Evolutionary conservation across 2,329 filamentous ascomycete species (phyloP).

Genomic region (Colletotrichum brevisporum): DNA sequence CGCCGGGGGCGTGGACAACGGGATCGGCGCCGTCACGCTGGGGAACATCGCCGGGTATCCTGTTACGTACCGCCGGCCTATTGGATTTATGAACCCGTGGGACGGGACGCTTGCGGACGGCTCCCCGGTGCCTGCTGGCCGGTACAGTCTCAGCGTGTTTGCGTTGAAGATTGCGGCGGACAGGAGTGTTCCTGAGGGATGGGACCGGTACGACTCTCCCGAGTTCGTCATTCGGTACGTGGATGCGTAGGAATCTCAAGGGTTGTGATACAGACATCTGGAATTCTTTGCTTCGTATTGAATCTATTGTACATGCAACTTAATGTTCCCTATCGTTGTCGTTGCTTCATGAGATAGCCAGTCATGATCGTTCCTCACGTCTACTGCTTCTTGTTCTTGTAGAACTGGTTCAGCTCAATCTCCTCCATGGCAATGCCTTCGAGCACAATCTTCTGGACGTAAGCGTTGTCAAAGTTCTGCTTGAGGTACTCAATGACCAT

Average conservation of each 20-base stretch:
- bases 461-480: constrained; percentile 31
- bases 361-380: background rate
- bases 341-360: background rate
- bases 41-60: constrained; percentile 32
- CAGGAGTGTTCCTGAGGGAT: constrained; percentile 30
- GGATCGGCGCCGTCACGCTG: constrained; percentile 20
- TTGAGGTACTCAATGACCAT: constrained; percentile 35
- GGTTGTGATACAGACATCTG: no score
- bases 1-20: constrained; percentile 19
- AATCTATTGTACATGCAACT: no score
- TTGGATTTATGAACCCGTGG: constrained; percentile 50
- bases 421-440: constrained; percentile 23
- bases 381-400: constrained; percentile 15
- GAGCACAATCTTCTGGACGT: constrained; percentile 28
- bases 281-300: no score
- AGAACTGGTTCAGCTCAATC: constrained; percentile 34
- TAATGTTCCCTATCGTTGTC: no score
- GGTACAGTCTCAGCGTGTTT: constrained; percentile 59
- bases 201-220: constrained; percentile 52
- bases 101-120: constrained; percentile 63
- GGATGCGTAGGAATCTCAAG: background rate
- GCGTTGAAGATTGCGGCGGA: constrained; percentile 41
- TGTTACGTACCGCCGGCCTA: constrained; percentile 6
- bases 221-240: constrained; percentile 61
- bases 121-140: constrained; percentile 61